Evolutionary conservation across 208 protist genomes (phyloP), one percentile per base, ranked within the genome.

Genomic region (Endotrypanum monterogeii): DNA sequence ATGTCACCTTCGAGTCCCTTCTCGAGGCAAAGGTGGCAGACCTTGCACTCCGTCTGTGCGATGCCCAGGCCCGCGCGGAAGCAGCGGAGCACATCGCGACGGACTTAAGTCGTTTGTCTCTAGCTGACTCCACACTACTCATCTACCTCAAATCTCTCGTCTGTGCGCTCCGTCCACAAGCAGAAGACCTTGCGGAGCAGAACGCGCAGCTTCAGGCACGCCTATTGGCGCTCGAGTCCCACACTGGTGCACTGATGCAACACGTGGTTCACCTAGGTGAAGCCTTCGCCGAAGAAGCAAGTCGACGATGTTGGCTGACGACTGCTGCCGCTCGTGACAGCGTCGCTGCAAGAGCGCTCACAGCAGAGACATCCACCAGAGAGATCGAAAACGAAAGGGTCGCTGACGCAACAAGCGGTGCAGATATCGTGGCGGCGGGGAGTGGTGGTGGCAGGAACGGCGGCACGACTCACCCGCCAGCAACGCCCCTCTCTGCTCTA

Each of bases 1-100:
- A 41, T 41, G 11, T 9, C 48, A 70, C 41, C 50, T 73, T 82
- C 46, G 50, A 68, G 54, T 52, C 44, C n/a, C 50, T 61, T 18
- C 74, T 93, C 28, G 87, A 94, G 61, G 77, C 81, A 0, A 94
- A 94, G 68, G 67, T 85, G 39, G 82, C 89, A 0, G 87, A 94
- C 60, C 82, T 94, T 51, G 84, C 89, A 2, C 44, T 94, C 32
- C 57, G 74, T 25, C 74, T 94, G 35, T 82, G 78, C 52, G 62
- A 79, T 8, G 63, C 79, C 18, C 73, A 88, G 66, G 58, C 71
- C 41, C 82, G 62, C 23, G 83, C 73, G 6, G 66, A 63, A 2
- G 61, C 69, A 16, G 62, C 74, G 35, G 71, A 76, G 37, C 35
- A 28, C n/a, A 25, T 60, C 35, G 56, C 71, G 20, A 57, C 63